phyloP scores from a whole-genome alignment of 768 basidiomycete species.

The Chalciporus chontae region DNA sequence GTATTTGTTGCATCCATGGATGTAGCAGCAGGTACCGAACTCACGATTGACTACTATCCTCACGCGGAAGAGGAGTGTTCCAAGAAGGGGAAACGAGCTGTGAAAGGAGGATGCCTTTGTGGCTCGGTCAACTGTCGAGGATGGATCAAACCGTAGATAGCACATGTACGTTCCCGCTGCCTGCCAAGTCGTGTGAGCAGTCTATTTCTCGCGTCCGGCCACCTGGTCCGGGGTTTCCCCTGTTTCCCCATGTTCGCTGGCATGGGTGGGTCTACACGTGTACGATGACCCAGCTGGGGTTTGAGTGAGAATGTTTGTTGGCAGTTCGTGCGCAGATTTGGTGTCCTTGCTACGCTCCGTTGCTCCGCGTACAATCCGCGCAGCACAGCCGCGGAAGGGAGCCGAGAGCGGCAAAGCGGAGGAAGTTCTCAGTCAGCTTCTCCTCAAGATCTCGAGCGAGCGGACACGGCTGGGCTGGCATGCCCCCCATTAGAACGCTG shows the following conservation, averaged over 20 bases:
- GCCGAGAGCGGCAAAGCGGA: background rate
- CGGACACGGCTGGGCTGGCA: background rate
- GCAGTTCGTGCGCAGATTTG: too few relatives aligned
- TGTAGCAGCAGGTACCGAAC: constrained; percentile 51
- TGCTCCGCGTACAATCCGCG: too few relatives aligned
- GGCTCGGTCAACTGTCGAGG: constrained; percentile 35
- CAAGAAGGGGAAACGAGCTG: constrained; percentile 24
- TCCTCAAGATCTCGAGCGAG: background rate
- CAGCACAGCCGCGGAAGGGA: background rate
- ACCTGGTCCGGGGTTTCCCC: background rate
- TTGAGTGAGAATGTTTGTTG: too few relatives aligned
- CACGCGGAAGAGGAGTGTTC: constrained; percentile 21
- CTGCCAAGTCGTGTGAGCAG: too few relatives aligned
- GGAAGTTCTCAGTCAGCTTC: too few relatives aligned
- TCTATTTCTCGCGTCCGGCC: background rate
- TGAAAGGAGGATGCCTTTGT: constrained; percentile 36
- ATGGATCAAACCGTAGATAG: constrained; percentile 28
- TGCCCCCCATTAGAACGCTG: constrained; percentile 3
- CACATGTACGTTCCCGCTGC: too few relatives aligned
- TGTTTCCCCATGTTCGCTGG: too few relatives aligned
- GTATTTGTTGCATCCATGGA: constrained; percentile 50
- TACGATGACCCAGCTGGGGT: too few relatives aligned
- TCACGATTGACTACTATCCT: constrained; percentile 67
- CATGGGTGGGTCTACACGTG: too few relatives aligned
- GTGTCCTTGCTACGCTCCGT: too few relatives aligned